Evolutionary conservation across 495 filamentous ascomycete genomes (phyloP).

Genomic region (Talaromyces proteolyticus): DNA sequence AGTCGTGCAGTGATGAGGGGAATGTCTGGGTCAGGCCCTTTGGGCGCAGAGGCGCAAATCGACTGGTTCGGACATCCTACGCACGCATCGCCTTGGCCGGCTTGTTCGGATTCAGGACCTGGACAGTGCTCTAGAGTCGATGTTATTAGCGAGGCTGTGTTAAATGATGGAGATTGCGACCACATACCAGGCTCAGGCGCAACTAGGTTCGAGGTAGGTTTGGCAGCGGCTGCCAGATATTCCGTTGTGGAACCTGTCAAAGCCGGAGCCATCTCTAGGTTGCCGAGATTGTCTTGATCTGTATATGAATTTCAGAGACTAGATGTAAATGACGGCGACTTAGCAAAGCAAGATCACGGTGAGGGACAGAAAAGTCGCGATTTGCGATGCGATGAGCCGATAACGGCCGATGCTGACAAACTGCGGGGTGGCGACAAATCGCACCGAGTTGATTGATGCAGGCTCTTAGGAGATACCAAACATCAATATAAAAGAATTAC

Average conservation of each 20-base stretch:
- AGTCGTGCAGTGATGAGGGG: slow-evolving; percentile 80
- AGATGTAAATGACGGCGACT: too few relatives aligned
- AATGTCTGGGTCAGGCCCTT: slow-evolving; percentile 93
- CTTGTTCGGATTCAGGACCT: slow-evolving; percentile 80
- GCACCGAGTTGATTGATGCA: too few relatives aligned
- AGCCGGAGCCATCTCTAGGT: slow-evolving; percentile 55
- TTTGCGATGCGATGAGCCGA: background rate
- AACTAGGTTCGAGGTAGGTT: slow-evolving; percentile 70
- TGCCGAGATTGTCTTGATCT: too few relatives aligned
- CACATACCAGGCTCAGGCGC: slow-evolving; percentile 78
- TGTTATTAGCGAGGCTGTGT: slow-evolving; percentile 11
- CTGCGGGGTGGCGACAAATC: background rate
- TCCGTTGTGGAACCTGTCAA: slow-evolving; percentile 62
- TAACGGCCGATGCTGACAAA: background rate
- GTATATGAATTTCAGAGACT: too few relatives aligned
- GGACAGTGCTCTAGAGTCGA: slow-evolving; percentile 73
- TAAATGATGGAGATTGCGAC: too few relatives aligned
- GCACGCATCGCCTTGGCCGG: slow-evolving; percentile 83
- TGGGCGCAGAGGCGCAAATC: slow-evolving; percentile 91
- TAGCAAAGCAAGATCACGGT: too few relatives aligned
- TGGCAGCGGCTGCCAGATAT: slow-evolving; percentile 63
- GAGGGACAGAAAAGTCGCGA: background rate
- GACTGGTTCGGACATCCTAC: slow-evolving; percentile 91
- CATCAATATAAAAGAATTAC: too few relatives aligned
- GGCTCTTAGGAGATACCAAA: too few relatives aligned